Conservation (phyloP, 306 rosid genomes). For the Sphenostylis stenocarpa region DNA sequence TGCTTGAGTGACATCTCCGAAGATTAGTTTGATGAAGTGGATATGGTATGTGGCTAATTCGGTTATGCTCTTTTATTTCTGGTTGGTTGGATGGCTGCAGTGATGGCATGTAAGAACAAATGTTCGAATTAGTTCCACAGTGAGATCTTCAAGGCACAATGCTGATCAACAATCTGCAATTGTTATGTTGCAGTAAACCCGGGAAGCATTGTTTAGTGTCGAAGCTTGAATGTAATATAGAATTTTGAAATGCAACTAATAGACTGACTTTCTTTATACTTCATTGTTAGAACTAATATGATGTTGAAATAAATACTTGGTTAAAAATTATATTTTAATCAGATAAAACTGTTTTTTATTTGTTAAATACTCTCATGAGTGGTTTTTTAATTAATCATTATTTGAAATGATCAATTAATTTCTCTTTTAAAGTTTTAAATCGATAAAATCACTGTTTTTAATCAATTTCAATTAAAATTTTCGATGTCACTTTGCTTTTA, state of each 20-base stretch:
- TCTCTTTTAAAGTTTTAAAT: too few relatives aligned
- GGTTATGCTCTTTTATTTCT: slow-evolving; percentile 30
- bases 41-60: slow-evolving; percentile 23
- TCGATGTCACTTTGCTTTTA: too few relatives aligned
- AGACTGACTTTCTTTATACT: slow-evolving; percentile 4
- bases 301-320: background rate
- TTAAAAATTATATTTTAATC: too few relatives aligned
- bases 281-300: background rate
- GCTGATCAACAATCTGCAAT: background rate
- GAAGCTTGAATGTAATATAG: slow-evolving; percentile 10
- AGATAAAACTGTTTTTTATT: too few relatives aligned
- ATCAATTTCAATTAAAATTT: too few relatives aligned
- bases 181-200: background rate
- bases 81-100: background rate
- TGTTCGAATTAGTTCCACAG: background rate
- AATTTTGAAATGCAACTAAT: slow-evolving; percentile 27
- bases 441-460: too few relatives aligned
- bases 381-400: too few relatives aligned
- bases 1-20: slow-evolving; percentile 51
- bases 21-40: slow-evolving; percentile 18
- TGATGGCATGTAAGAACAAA: background rate
- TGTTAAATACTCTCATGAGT: too few relatives aligned
- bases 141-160: slow-evolving; percentile 10
- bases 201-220: slow-evolving; percentile 1
- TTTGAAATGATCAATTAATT: too few relatives aligned